Evolutionary conservation across 192 early-diverging fungal species (phyloP).

Genomic region (Mortierella antarctica): DNA sequence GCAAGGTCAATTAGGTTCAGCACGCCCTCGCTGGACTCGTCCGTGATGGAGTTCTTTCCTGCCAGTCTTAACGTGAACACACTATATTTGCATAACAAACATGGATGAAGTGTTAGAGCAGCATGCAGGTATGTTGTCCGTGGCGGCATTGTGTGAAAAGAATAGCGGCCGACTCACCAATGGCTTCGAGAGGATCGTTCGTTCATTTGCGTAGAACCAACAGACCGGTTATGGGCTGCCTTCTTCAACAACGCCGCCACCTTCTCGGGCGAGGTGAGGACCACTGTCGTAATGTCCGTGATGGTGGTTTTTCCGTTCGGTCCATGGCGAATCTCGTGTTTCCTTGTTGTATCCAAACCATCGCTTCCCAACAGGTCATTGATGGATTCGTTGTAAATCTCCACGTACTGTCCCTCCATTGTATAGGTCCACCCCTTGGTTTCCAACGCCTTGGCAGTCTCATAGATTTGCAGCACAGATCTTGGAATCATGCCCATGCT

Average conservation of each 20-base stretch:
- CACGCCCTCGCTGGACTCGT: conserved; percentile 76
- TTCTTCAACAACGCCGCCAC: conserved; percentile 78
- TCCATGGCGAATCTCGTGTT: conserved; percentile 90
- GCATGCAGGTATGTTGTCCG: neutral
- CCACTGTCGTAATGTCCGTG: conserved; percentile 78
- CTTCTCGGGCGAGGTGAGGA: conserved; percentile 76
- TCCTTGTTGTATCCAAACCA: conserved; percentile 59
- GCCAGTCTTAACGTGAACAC: conserved; percentile 89
- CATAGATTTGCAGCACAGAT: conserved; percentile 91
- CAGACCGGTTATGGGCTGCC: conserved; percentile 87
- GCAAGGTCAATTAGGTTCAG: conserved; percentile 96
- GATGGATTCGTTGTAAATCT: conserved; percentile 97
- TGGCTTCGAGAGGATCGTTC: conserved; percentile 94
- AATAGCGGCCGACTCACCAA: conserved; percentile 49
- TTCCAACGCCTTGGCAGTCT: conserved; percentile 72
- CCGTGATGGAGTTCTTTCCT: conserved; percentile 80
- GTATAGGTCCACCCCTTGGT: conserved; percentile 89
- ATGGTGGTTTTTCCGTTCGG: conserved; percentile 79
- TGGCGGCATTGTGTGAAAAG: neutral
- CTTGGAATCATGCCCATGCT: conserved; percentile 93
- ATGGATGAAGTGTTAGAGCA: neutral
- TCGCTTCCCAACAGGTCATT: conserved; percentile 78
- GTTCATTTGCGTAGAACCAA: conserved; percentile 93
- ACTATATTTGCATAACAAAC: conserved; percentile 50
- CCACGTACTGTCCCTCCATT: conserved; percentile 90